Evolutionary conservation across 2,329 filamentous ascomycete species (phyloP), one percentile per base, ranked within the genome.

Genomic region (Elsinoe ampelina): DNA sequence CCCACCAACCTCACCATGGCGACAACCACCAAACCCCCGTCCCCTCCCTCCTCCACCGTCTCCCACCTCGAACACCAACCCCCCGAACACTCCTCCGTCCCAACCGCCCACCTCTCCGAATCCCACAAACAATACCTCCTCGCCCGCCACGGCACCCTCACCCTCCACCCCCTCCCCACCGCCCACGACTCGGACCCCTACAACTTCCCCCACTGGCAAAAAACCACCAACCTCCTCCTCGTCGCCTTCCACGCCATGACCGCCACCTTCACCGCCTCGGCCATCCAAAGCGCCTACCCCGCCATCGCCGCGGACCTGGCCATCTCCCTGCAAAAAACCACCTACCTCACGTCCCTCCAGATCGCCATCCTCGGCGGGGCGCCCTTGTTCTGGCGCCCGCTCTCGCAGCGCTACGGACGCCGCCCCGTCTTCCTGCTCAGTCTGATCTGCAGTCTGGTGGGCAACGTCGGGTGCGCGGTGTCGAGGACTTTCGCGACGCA

Each of bases 171-270:
- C 1, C 64, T 81, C 12, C 79, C 79, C 1, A 71, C 71, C 32
- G 72, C 72, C 62, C 72, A 72, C 35, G 72, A 75, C 56, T 75
- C 74, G 2, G 78, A 81, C 63, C 79, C 79, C 0, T 80, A 78
- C 64, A 81, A 82, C 59, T 81, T 77, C 77, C 72, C 77, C 1
- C 64, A 62, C 22, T 77, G 76, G 73, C 79, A 77, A 77, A 82
- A 81, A 76, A 65, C 70, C 1, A 57, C 70, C 55, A 80, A 82
- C 58, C 67, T 83, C 0, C 57, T 74, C 10, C 72, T 82, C 8
- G 78, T 83, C 13, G 76, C 78, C 20, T 67, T 67, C 45, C 60
- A 61, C 50, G 77, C 77, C 12, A 75, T 75, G 65, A 81, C 81
- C 74, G 70, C 72, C 50, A 78, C 77, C 1, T 80, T 81, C 59